Conservation (phyloP, 2,329 filamentous ascomycete species). For the Diaporthe longicolla region DNA sequence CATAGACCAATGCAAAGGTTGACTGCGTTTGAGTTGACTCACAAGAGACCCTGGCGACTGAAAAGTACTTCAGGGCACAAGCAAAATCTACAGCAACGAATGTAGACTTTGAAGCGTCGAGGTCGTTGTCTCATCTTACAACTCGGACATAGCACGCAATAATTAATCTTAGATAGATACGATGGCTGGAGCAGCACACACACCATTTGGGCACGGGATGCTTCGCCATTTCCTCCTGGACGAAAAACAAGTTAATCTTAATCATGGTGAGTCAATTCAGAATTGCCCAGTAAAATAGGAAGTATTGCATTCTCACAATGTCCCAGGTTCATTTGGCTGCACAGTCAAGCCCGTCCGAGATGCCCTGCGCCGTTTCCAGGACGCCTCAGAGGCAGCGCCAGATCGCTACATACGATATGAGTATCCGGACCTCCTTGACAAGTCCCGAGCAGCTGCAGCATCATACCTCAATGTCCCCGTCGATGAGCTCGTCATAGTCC, state of each 20-base stretch:
- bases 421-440: constrained; percentile 73
- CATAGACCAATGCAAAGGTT: neutral
- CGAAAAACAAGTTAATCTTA: neutral
- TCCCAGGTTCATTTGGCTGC: constrained; percentile 80
- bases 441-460: constrained; percentile 75
- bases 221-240: constrained; percentile 8
- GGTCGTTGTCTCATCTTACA: fast-evolving
- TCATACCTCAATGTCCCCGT: constrained; percentile 74
- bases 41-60: too few relatives aligned
- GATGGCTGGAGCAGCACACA: neutral
- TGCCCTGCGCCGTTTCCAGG: constrained; percentile 75
- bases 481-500: constrained; percentile 80
- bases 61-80: neutral
- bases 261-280: constrained; percentile 19
- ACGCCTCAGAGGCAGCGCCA: constrained; percentile 75
- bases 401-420: constrained; percentile 83
- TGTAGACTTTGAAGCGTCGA: too few relatives aligned
- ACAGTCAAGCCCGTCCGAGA: constrained; percentile 75
- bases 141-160: neutral
- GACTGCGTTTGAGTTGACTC: neutral
- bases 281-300: too few relatives aligned
- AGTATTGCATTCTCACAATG: neutral
- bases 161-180: neutral
- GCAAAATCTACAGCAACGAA: too few relatives aligned
- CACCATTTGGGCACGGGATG: constrained; percentile 4